Conservation (phyloP, 257 asterid genomes). For the Capsicum chinense region DNA sequence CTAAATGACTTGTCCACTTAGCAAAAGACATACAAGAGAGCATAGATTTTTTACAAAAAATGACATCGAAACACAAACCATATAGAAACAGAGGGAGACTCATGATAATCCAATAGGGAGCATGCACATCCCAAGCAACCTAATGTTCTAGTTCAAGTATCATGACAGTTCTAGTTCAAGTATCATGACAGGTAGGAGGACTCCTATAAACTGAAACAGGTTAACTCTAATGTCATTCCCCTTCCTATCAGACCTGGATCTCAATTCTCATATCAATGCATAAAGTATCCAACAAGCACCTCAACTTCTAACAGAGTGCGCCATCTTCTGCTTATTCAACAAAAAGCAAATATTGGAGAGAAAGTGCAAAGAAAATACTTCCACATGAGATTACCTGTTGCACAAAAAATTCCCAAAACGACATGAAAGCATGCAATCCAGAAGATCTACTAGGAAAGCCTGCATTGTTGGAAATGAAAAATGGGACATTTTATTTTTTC, state of each 20-base stretch:
- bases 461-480: constrained; percentile 43
- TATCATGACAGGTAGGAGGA: too few relatives aligned
- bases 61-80: too few relatives aligned
- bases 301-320: not conserved
- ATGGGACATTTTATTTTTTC: constrained; percentile 32
- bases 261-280: not conserved
- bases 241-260: not conserved
- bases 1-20: too few relatives aligned
- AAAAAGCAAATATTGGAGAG: not conserved
- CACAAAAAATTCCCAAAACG: constrained; percentile 97
- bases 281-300: constrained; percentile 16
- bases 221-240: not conserved
- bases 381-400: constrained; percentile 68
- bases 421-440: constrained; percentile 82
- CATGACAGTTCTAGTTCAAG: too few relatives aligned
- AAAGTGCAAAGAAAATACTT: constrained; percentile 22
- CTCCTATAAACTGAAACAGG: not conserved
- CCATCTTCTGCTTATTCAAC: not conserved
- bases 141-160: too few relatives aligned
- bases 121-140: too few relatives aligned
- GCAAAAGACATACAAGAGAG: too few relatives aligned
- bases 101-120: too few relatives aligned
- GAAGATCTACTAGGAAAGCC: constrained; percentile 88
- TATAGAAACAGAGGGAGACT: too few relatives aligned
- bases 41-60: too few relatives aligned